A percentile compares a stretch with the other conserved stretches of the same genome.
These are phyloP conservation scores for Fonsecaea erecta DNA, from an alignment of 2,329 filamentous ascomycete species.

Conservation along the genomic window DNA sequence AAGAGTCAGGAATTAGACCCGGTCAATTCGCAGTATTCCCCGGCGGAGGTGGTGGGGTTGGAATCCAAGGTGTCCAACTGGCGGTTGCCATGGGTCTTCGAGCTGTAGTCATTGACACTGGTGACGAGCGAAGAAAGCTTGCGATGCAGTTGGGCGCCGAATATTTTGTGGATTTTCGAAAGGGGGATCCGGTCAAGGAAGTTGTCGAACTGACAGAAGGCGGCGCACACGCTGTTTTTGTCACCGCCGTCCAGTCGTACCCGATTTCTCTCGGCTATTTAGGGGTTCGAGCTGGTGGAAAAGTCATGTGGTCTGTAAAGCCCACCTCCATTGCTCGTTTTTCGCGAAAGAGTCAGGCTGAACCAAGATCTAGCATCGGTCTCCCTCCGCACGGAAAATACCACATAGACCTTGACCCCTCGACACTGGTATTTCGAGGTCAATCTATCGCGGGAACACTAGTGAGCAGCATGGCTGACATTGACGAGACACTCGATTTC, in stretches of 20 bases:
- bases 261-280: constrained; percentile 49
- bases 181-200: constrained; percentile 44
- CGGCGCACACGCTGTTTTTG: constrained; percentile 54
- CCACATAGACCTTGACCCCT: constrained; percentile 30
- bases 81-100: constrained; percentile 62
- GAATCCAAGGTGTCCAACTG: constrained; percentile 62
- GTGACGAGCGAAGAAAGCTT: constrained; percentile 53
- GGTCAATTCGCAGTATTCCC: constrained; percentile 62
- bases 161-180: constrained; percentile 60
- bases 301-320: constrained; percentile 42
- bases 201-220: constrained; percentile 53
- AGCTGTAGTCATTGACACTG: constrained; percentile 61
- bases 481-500: constrained; percentile 33
- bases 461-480: constrained; percentile 28
- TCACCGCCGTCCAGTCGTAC: constrained; percentile 45
- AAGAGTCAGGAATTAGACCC: constrained; percentile 55
- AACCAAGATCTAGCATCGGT: too few species aligned
- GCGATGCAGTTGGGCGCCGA: constrained; percentile 59
- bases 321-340: too few species aligned
- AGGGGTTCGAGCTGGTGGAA: constrained; percentile 54
- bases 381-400: constrained; percentile 38
- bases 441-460: constrained; percentile 32
- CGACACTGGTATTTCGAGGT: constrained; percentile 24
- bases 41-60: constrained; percentile 61
- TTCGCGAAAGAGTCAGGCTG: too few species aligned